phyloP scores from a whole-genome alignment of 805 yeast species.

The Hanseniaspora jakobsenii region DNA sequence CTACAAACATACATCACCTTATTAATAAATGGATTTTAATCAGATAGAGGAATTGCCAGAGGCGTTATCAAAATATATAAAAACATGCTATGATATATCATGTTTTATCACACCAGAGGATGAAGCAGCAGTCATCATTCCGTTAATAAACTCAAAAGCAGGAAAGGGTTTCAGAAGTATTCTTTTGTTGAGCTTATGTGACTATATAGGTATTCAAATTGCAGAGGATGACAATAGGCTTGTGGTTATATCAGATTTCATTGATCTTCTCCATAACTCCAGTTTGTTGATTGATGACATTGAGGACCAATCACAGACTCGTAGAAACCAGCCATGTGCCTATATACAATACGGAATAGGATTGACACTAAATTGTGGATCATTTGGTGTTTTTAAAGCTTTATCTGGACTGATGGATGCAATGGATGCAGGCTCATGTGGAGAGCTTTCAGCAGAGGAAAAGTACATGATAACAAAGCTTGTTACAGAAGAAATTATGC shows the following conservation, averaged over 20 bases:
- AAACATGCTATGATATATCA: not conserved
- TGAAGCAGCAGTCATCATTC: not conserved
- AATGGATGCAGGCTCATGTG: constrained; percentile 18
- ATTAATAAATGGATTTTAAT: not conserved
- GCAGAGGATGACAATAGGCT: constrained; percentile 18
- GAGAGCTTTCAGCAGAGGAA: constrained; percentile 18
- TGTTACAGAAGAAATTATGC: constrained; percentile 60
- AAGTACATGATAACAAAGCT: constrained; percentile 29
- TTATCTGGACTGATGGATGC: constrained; percentile 36
- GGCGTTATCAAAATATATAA: not conserved
- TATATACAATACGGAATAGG: constrained; percentile 70
- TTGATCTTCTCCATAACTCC: constrained; percentile 54
- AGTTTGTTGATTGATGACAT: constrained; percentile 74
- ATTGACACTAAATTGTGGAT: constrained; percentile 68
- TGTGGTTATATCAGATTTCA: constrained; percentile 31
- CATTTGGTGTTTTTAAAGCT: constrained; percentile 64
- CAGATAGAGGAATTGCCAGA: not conserved
- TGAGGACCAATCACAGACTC: constrained; percentile 58
- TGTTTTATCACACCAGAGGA: not conserved
- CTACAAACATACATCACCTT: no score
- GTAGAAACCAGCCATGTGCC: constrained; percentile 73
- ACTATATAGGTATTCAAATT: not conserved
- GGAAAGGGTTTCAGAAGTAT: constrained; percentile 12
- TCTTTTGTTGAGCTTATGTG: constrained; percentile 5
- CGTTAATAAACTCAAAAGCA: not conserved